These are phyloP conservation scores for Ceratocystis albifundus DNA, from an alignment of 2,329 filamentous ascomycete genomes.

Conservation along the genomic window DNA sequence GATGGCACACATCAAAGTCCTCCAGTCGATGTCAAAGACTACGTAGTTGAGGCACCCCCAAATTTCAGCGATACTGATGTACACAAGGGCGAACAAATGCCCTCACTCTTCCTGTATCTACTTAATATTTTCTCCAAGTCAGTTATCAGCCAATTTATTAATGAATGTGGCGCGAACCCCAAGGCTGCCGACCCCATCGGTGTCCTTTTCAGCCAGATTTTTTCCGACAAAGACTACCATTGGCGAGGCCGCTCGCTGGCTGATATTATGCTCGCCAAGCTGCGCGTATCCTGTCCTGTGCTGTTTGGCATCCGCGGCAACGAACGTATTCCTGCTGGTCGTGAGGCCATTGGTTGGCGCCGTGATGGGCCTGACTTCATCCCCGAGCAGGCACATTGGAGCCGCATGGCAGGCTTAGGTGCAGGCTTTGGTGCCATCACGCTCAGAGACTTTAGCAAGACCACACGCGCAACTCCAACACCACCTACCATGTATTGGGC, in stretches of 20 bases:
- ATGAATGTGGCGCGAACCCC: conserved; percentile 52
- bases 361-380: conserved; percentile 50
- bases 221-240: conserved; percentile 55
- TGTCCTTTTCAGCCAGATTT: conserved; percentile 62
- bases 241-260: conserved; percentile 59
- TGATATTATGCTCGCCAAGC: conserved; percentile 78
- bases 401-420: conserved; percentile 72
- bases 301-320: conserved; percentile 72
- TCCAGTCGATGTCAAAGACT: conserved; percentile 43
- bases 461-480: conserved; percentile 58
- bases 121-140: conserved; percentile 66
- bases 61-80: conserved; percentile 38
- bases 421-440: conserved; percentile 75
- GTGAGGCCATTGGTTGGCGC: conserved; percentile 61
- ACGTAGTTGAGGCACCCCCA: conserved; percentile 38
- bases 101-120: conserved; percentile 59
- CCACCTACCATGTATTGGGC: conserved; percentile 76
- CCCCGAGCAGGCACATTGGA: conserved; percentile 60
- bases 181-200: conserved; percentile 66
- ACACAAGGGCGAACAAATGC: conserved; percentile 44
- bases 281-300: conserved; percentile 66
- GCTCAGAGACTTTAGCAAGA: conserved; percentile 67
- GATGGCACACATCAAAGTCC: conserved; percentile 33
- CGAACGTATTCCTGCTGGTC: conserved; percentile 59
- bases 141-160: conserved; percentile 57